These are phyloP conservation scores for Cyclotella atomus DNA, from an alignment of 108 stramenopile species.

Conservation along the genomic window DNA sequence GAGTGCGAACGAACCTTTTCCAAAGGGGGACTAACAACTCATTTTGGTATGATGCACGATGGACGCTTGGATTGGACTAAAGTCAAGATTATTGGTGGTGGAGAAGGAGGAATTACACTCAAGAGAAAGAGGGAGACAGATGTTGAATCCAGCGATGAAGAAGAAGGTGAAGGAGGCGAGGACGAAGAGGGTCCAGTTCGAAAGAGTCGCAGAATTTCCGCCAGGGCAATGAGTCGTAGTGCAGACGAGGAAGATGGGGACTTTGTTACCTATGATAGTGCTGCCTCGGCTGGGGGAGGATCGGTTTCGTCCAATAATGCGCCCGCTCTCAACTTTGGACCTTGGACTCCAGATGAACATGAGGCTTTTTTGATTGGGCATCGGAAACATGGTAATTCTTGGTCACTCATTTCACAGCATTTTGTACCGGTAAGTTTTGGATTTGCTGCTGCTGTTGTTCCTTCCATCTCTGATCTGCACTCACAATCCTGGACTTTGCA, in stretches of 20 bases:
- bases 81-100: conserved; percentile 7
- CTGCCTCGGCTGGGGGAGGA: not conserved
- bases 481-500: too few relatives aligned
- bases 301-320: not conserved
- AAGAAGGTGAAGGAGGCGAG: not conserved
- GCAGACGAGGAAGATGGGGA: not conserved
- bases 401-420: conserved; percentile 80
- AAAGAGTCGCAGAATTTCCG: not conserved
- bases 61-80: conserved; percentile 10
- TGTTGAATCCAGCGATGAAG: not conserved
- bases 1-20: conserved; percentile 23
- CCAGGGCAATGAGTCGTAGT: not conserved
- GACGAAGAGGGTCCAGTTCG: not conserved
- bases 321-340: not conserved
- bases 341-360: conserved; percentile 94
- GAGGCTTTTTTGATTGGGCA: conserved; percentile 89
- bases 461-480: too few relatives aligned
- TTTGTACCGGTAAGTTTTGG: conserved; percentile 89
- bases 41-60: conserved; percentile 35
- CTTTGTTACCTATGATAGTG: not conserved
- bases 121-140: not conserved
- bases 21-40: conserved; percentile 18
- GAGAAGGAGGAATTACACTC: not conserved
- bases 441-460: too few relatives aligned
- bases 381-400: conserved; percentile 82